Conservation (phyloP, 805 yeast genomes). For the Wickerhamomyces bovis region DNA sequence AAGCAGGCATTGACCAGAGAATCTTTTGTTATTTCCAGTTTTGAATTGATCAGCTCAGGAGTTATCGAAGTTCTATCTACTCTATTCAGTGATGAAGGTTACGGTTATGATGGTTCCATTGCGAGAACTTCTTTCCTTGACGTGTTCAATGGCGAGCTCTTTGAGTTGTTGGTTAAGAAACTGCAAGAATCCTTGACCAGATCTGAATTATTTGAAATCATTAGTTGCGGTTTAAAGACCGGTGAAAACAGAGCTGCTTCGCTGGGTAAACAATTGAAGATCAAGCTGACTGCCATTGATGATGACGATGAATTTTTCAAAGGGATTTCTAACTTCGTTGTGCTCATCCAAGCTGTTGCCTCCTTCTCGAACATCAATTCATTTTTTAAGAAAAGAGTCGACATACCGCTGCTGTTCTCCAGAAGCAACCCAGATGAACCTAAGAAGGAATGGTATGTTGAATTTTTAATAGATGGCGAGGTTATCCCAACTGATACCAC, state of each 20-base stretch:
- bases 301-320: constrained; percentile 20
- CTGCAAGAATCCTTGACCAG: constrained; percentile 72
- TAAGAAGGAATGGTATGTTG: constrained; percentile 33
- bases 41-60: constrained; percentile 69
- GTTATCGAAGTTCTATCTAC: constrained; percentile 39
- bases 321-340: constrained; percentile 24
- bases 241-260: constrained; percentile 45
- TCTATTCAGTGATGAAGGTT: constrained; percentile 26
- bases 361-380: constrained; percentile 39
- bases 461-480: constrained; percentile 54
- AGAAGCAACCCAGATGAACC: neutral
- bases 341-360: constrained; percentile 49
- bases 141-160: constrained; percentile 30
- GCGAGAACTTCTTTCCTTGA: constrained; percentile 41
- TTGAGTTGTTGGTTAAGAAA: constrained; percentile 44
- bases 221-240: constrained; percentile 32
- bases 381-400: constrained; percentile 35
- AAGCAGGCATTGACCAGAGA: constrained; percentile 28
- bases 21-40: constrained; percentile 49
- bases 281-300: constrained; percentile 44
- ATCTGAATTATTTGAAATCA: constrained; percentile 65
- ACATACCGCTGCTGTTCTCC: constrained; percentile 21
- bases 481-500: constrained; percentile 61
- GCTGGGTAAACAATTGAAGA: constrained; percentile 65
- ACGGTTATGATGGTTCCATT: constrained; percentile 25